phyloP scores from a whole-genome alignment of 345 rosid species.

The Bruguiera parviflora region DNA sequence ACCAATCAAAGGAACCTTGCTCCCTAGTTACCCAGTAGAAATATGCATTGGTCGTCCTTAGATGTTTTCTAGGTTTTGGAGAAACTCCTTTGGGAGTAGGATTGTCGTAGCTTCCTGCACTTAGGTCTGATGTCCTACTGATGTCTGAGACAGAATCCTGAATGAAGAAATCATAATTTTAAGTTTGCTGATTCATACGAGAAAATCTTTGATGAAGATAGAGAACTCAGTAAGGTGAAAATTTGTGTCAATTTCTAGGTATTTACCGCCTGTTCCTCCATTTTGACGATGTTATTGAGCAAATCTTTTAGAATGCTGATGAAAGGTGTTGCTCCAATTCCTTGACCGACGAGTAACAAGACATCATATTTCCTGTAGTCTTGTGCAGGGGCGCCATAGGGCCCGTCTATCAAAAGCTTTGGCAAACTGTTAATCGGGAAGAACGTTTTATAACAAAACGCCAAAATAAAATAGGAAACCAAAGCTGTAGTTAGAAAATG shows the following conservation, averaged over 20 bases:
- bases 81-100: conserved; percentile 34
- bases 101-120: conserved; percentile 53
- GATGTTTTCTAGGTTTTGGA: conserved; percentile 51
- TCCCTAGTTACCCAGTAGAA: conserved; percentile 99
- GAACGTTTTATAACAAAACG: not conserved
- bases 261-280: conserved; percentile 92
- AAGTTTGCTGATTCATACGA: not conserved
- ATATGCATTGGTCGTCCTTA: conserved; percentile 86
- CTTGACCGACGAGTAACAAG: conserved; percentile 85
- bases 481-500: not conserved
- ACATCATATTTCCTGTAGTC: conserved; percentile 88
- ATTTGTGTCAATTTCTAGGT: not conserved
- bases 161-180: conserved; percentile 5
- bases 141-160: conserved; percentile 68
- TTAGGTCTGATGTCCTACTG: conserved; percentile 65
- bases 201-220: not conserved
- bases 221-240: not conserved
- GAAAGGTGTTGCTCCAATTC: conserved; percentile 99
- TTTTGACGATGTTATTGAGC: conserved; percentile 80
- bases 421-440: conserved; percentile 63
- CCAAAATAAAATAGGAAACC: not conserved
- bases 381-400: conserved; percentile 98
- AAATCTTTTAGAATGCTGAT: conserved; percentile 93
- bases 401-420: conserved; percentile 91
- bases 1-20: conserved; percentile 99